Base-by-base conservation (phyloP, 768 basidiomycete species). In the Panellus pusillus region DNA sequence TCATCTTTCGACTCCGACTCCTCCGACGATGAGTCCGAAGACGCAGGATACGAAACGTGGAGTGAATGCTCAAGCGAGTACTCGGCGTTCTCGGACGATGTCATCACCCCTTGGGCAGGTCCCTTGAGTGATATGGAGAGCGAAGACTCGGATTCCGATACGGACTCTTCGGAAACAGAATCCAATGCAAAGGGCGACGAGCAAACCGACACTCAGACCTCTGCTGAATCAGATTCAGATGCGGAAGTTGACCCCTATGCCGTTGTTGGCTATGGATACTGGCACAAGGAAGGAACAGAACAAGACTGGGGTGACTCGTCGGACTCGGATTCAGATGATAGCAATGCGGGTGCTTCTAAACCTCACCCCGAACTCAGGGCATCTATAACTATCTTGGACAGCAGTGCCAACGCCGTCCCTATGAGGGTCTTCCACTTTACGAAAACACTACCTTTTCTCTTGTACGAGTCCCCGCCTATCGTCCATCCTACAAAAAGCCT, bases 401-500 rank as follows among this genome's bases (percentile, higher is more conserved):
- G 24, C 9, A 19, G 43, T 17, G 27, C 43, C 18, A 28, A 39
- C 45, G 38, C 13, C 19, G 31, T 31, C 12, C 57, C 52, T n/a
- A 52, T 31, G 18, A 52, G 28, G 35, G 31, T 60, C 12, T 68
- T 64, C 44, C 52, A 61, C 15, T 64, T 52, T 46, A 46, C 35
- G 19, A 49, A 48, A 17, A 18, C 55, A 15, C 39, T 65, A 9
- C 49, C 45, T 4, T 66, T 61, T 56, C 61, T 55, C 43, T 35
- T 68, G 11, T 65, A 65, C 48, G 61, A 49, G 31, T 70, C 68
- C 9, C 67, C 68, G 9, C 68, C 67, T 11, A 52, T 53, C 3
- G 32, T 70, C 18, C 67, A 70, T 48, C 68, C 66, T 8, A 51
- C 49, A n/a, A 50, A 61, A 43, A 43, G 57, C 13, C 57, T 70